Evolutionary conservation across 768 basidiomycete genomes (phyloP), one percentile per base, ranked within the genome.

Genomic region (Pisolithus orientalis): DNA sequence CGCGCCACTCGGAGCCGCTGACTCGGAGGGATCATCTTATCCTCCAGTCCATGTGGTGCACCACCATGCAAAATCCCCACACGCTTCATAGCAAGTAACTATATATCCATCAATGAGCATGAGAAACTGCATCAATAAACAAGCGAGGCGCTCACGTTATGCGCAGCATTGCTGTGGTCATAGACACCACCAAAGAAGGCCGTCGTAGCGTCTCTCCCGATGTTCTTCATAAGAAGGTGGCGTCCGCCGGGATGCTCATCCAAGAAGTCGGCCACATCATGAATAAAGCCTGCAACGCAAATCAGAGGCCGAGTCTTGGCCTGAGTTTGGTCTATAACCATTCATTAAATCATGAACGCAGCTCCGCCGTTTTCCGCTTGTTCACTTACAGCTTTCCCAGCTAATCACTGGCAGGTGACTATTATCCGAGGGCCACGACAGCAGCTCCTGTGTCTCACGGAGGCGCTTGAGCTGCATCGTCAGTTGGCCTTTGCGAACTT

Each of bases 171-270:
- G 29, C 87, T 90, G 62, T 92, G 90, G 58, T 89, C 87, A 62
- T 91, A 91, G 1, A 93, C 85, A 53, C 88, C 90, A 55, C 94
- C 94, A 62, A 95, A 94, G 78, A 95, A 96, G 6, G 93, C 92
- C 0, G 90, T 90, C 3, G 92, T 92, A 3, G 89, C 93, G 61
- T 95, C 94, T 66, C 82, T 89, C 52, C 94, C 94, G 59, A 94
- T 87, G 67, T 86, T 79, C 68, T 89, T 88, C 59, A 83, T 80
- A 53, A 97, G 72, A 27, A 92, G 72, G 63, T 94, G 90, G 3
- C 85, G 82, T 13, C 94, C 94, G 58, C 94, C 93, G 4, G 94
- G 94, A 65, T 96, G 93, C 56, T 95, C 90, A 40, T 93, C 87
- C 52, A 88, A 78, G 73, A 95, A 96, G 16, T 76, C 70, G 0